Percentiles rank a stretch among this genome's conserved stretches.
Conservation (phyloP, 352 stramenopile species). For the Globisporangium iwayamae region DNA sequence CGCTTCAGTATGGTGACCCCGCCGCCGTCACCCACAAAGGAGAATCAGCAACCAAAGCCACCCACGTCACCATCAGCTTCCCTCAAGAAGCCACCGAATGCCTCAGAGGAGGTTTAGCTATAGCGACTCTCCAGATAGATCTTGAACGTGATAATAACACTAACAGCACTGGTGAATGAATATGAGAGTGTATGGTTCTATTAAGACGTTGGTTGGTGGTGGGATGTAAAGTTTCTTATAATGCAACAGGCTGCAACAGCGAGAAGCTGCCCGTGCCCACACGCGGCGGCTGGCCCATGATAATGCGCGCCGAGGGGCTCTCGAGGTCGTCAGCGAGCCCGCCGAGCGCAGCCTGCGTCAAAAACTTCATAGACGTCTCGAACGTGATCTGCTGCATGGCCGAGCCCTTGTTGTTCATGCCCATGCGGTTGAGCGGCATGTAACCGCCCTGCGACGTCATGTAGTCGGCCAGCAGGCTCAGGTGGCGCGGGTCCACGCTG, state of each 20-base stretch:
- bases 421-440: constrained; percentile 97
- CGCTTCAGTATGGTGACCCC: constrained; percentile 33
- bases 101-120: not conserved
- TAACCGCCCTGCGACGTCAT: constrained; percentile 98
- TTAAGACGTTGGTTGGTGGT: constrained; percentile 9
- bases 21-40: constrained; percentile 7
- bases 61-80: not conserved
- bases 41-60: constrained; percentile 2
- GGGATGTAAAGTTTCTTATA: constrained; percentile 31
- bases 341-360: constrained; percentile 94
- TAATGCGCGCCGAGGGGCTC: constrained; percentile 93
- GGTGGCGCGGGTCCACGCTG: constrained; percentile 96
- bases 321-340: constrained; percentile 88
- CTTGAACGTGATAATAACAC: too few species aligned
- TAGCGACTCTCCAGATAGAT: too few species aligned
- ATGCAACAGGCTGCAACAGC: constrained; percentile 85
- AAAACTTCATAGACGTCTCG: constrained; percentile 99
- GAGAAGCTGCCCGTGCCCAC: constrained; percentile 97
- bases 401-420: constrained; percentile 95
- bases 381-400: constrained; percentile 99
- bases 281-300: constrained; percentile 92
- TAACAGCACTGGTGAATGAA: not conserved
- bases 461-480: constrained; percentile 99
- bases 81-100: not conserved
- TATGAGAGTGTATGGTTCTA: constrained; percentile 3